Base-by-base conservation (phyloP, 2,329 filamentous ascomycete genomes). In the Colletotrichum limetticola region DNA sequence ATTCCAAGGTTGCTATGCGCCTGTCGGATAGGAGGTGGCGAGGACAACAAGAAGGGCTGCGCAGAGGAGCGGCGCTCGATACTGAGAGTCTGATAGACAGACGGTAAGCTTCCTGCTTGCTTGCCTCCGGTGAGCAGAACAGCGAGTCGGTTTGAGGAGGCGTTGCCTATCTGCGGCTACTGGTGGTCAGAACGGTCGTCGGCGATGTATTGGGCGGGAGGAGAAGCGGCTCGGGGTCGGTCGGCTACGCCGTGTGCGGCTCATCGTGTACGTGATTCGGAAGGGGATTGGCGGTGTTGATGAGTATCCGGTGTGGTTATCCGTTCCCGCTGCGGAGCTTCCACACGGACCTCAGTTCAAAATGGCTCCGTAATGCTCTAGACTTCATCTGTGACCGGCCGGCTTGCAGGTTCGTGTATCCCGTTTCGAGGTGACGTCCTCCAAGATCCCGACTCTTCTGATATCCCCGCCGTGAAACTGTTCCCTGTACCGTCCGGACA, bases 11-110 rank as follows among this genome's bases (percentile, higher is more conserved):
- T 42, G 28, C 28, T 8, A 2, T 46, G 16, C n/a, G 46, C 7
- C 4, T 35, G 12, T 14, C 46, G 14, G 61, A 35, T 56, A 66
- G 22, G 55, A 61, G 66, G 61, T 70, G 46, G 60, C 49, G 49
- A 72, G 24, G 35, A 57, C 28, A 56, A 4, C 30, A 28, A 60
- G 53, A 19, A 26, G 30, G 14, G 35, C 35, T 16, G 12, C 2
- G 35, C 35, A 12, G 35, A 42, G 14, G 35, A 16, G 12, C 35
- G 35, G 35, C 12, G 35, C 35, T 16, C 19, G 16, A 46, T 46
- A 19, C 19, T 8, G 42, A 8, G 42, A 46, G 19, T 46, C 5
- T 1, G 42, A n/a, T 16, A 7, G 16, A n/a, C 42, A 16, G 19
- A 46, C 42, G 19, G 19, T 9, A 8, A 46, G 42, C 42, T n/a